Evolutionary conservation across 2,329 filamentous ascomycete genomes (phyloP), one percentile per base, ranked within the genome.

Genomic region (Cladorrhinum sp.): DNA sequence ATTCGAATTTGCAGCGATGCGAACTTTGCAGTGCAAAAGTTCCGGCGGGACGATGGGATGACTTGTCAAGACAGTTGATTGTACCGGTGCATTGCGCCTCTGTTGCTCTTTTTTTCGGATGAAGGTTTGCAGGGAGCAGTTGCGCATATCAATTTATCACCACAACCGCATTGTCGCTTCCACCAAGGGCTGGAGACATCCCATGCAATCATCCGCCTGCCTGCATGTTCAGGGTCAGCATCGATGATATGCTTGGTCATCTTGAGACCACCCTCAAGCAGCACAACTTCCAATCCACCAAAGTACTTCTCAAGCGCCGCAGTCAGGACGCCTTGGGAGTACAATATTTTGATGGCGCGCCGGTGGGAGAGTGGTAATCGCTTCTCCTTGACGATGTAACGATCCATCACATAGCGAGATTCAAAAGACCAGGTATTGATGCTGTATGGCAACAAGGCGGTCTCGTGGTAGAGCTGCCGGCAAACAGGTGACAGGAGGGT

Each of bases 391-490:
- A 73, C 36, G 16, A 75, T 55, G 42, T 67, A 75, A 7, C 74
- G 66, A 51, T 75, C 74, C 73, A 76, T 74, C 23, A 73, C 58
- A 14, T 63, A 62, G 2, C 62, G 28, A 18, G 61, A 70, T 59
- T 71, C 68, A 56, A 75, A 75, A 1, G 70, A 73, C 74, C 73
- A 75, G 30, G 66, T 65, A 48, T 74, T 73, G 46, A 75, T 68
- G 42, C 65, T 59, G 56, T 72, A 75, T 7, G 74, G 74, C 30
- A 76, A 64, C 28, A 71, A 58, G 2, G 67, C 68, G 16, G 74
- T 75, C 63, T 75, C 74, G 58, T 70, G 66, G 68, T 75, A 73
- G 14, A 76, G 70, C 66, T 75, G 73, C 30, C 74, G 69, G 62
- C 73, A 76, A 20, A 74, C 72, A 3, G 64, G 61, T 2, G 71